phyloP scores from a whole-genome alignment of 2,329 filamentous ascomycete species.

The Xylaria sp. region DNA sequence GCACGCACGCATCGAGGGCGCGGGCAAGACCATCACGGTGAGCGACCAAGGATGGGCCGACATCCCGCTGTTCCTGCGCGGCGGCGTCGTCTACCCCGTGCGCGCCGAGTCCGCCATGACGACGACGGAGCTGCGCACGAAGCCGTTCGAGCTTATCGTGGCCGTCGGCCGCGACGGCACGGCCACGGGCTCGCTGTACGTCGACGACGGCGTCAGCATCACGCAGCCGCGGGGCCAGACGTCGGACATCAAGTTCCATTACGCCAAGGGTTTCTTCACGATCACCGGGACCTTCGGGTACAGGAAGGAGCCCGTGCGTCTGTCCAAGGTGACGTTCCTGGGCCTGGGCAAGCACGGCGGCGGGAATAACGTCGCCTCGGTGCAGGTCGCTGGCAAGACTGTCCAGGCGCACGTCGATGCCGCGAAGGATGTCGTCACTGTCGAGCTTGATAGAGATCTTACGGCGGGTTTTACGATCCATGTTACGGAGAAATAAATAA shows the following conservation, averaged over 20 bases:
- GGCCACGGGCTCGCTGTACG: conserved; percentile 75
- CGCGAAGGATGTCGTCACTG: conserved; percentile 32
- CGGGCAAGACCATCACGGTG: conserved; percentile 54
- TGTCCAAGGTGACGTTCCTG: conserved; percentile 64
- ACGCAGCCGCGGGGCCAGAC: conserved; percentile 61
- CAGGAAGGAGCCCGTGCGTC: conserved; percentile 50
- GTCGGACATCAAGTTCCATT: conserved; percentile 70
- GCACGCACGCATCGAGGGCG: conserved; percentile 56
- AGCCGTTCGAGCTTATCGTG: conserved; percentile 77
- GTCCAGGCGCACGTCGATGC: conserved; percentile 32
- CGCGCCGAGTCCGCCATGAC: conserved; percentile 69
- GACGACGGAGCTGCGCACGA: conserved; percentile 69
- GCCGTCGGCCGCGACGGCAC: conserved; percentile 70
- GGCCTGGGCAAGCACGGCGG: conserved; percentile 45
- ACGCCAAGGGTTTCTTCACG: conserved; percentile 62
- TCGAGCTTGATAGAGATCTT: conserved; percentile 36
- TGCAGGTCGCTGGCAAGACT: conserved; percentile 30
- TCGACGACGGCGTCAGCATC: conserved; percentile 80
- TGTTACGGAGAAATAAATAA: conserved; percentile 21
- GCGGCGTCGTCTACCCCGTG: conserved; percentile 72
- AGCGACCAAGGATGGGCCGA: conserved; percentile 55
- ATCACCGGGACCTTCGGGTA: conserved; percentile 67
- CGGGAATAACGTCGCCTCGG: conserved; percentile 8
- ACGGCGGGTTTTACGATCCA: conserved; percentile 43
- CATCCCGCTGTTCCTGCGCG: conserved; percentile 76